These are phyloP conservation scores for Pseudotsuga menziesii DNA, from an alignment of 75 land plant species.

Conservation along the genomic window DNA sequence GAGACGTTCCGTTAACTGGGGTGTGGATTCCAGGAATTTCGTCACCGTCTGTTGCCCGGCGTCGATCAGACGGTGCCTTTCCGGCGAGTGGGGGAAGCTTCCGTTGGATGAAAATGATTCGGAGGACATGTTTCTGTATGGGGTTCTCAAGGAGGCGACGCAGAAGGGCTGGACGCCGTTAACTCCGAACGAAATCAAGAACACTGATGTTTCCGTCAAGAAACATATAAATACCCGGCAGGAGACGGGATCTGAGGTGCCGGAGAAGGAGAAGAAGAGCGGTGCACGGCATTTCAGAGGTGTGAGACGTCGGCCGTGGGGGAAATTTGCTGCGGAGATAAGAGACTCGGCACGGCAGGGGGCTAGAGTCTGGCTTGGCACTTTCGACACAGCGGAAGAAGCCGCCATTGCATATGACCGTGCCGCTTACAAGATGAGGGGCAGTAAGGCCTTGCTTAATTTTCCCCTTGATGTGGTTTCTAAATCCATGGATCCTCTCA, in stretches of 20 bases:
- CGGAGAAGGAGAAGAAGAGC: background rate
- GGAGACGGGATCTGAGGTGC: background rate
- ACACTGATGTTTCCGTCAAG: background rate
- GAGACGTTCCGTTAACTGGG: background rate
- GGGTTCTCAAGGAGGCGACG: slow-evolving; percentile 26
- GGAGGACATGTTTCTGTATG: slow-evolving; percentile 34
- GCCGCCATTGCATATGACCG: slow-evolving; percentile 18
- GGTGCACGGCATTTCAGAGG: slow-evolving; percentile 27
- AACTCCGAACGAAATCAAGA: slow-evolving; percentile 6
- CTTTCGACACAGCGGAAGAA: slow-evolving; percentile 22
- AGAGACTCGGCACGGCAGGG: slow-evolving; percentile 42
- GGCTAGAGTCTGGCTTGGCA: slow-evolving; percentile 48
- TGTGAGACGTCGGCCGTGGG: slow-evolving; percentile 52
- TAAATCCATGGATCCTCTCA: too few relatives aligned
- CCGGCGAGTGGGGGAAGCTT: slow-evolving; percentile 14
- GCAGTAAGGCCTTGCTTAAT: slow-evolving; percentile 17
- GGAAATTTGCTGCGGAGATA: slow-evolving; percentile 47
- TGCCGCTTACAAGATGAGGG: slow-evolving; percentile 25
- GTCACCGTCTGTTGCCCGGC: background rate
- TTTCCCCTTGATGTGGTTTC: slow-evolving; percentile 11
- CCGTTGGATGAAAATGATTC: slow-evolving; percentile 43
- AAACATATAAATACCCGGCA: background rate
- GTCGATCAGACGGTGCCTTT: slow-evolving; percentile 4
- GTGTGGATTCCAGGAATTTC: background rate
- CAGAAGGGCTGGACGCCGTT: slow-evolving; percentile 19